Evolutionary conservation across 75 land plant species (phyloP), one percentile per base, ranked within the genome.

Genomic region (Picea glauca): DNA sequence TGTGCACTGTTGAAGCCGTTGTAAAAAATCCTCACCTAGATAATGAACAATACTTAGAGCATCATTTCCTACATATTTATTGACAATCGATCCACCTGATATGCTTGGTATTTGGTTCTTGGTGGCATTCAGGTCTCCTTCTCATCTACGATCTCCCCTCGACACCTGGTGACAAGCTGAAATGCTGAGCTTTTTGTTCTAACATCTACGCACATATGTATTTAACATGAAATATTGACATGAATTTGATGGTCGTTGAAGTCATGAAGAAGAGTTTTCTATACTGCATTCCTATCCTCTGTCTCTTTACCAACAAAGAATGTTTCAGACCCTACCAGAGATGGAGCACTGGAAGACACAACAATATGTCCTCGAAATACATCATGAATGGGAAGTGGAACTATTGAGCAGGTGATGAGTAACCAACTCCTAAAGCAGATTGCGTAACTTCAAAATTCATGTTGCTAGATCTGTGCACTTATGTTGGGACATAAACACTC

Each of bases 261-360:
- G 58, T 89, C 88, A 60, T 85, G 86, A 9, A 87, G 80, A 43
- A 91, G 83, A 1, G 66, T 21, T 57, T 82, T 61, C 80, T 91
- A 90, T 33, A 75, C 60, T 23, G 14, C 46, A 64, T 32, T 21
- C 38, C 14, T 21, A 40, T 70, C 73, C 26, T 70, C 17, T 40
- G 50, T 21, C 7, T 35, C 40, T 40, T 46, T 18, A 70, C 73
- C 73, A 43, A 70, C 50, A 40, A 40, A 38, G 21, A 18, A 35
- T 20, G 43, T 14, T 18, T 70, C 50, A 43, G 73, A 70, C 23
- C 13, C 11, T 70, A 20, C 21, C 40, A 70, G 20, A 70, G 73
- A 33, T 14, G 38, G 73, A n/a, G 54, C 73, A 70, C 73, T 40
- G n/a, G 21, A 54, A 40, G 73, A 6, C 23, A 70, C 8, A 14